Conservation (phyloP, 1,139 yeast species). For the Entelexis sorbosivorans region DNA sequence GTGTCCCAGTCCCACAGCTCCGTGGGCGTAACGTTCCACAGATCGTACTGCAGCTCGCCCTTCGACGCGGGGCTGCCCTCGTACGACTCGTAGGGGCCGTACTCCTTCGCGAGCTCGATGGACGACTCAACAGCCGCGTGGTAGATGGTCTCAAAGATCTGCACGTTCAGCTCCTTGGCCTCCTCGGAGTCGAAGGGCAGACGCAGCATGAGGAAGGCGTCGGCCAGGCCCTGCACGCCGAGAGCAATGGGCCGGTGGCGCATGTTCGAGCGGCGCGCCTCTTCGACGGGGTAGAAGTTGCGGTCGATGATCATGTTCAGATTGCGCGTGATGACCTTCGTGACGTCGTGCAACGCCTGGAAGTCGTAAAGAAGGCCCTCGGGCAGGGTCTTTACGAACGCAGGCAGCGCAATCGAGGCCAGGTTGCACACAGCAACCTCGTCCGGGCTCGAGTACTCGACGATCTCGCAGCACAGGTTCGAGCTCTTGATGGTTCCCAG, state of each 20-base stretch:
- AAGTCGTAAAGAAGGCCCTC: constrained; percentile 53
- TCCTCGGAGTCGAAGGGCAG: constrained; percentile 68
- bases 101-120: constrained; percentile 52
- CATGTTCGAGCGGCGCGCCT: constrained; percentile 58
- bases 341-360: constrained; percentile 55
- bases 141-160: constrained; percentile 80
- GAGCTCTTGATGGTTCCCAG: constrained; percentile 80
- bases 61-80: constrained; percentile 74
- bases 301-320: constrained; percentile 68
- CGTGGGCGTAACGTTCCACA: constrained; percentile 70
- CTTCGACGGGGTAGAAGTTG: constrained; percentile 65
- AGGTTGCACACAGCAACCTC: constrained; percentile 88
- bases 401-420: constrained; percentile 77
- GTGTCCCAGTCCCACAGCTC: constrained; percentile 65
- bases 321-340: constrained; percentile 65
- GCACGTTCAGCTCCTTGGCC: constrained; percentile 61
- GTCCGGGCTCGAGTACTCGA: constrained; percentile 75
- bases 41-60: constrained; percentile 66
- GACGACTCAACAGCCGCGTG: constrained; percentile 81
- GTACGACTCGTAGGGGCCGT: constrained; percentile 60
- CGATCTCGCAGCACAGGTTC: constrained; percentile 81
- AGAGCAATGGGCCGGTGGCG: constrained; percentile 77
- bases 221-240: constrained; percentile 88
- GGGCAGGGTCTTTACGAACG: constrained; percentile 43
- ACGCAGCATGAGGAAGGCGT: constrained; percentile 63